phyloP scores from a whole-genome alignment of 768 basidiomycete species.

The Lactarius vividus region DNA sequence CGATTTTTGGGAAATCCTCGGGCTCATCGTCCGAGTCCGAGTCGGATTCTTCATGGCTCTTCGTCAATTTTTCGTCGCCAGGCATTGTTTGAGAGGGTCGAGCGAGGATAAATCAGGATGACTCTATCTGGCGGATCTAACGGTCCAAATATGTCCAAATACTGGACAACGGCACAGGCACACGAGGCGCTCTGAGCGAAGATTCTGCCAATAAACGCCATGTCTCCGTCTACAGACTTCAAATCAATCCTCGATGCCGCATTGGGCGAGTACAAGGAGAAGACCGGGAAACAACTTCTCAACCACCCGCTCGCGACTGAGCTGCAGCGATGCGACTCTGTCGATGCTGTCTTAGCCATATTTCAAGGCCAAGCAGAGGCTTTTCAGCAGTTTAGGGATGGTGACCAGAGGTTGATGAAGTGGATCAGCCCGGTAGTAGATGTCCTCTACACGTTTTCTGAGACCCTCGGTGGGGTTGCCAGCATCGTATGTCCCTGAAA shows the following conservation, averaged over 20 bases:
- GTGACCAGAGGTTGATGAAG: background rate
- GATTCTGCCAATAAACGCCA: too few species aligned
- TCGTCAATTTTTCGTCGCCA: constrained; percentile 64
- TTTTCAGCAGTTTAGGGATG: background rate
- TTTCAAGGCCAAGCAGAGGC: background rate
- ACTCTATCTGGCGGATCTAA: background rate
- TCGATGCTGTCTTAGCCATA: background rate
- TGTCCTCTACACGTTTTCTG: background rate
- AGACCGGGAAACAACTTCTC: background rate
- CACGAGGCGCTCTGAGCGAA: too few species aligned
- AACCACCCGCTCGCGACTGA: background rate
- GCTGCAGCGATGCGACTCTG: background rate
- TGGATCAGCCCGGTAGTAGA: background rate
- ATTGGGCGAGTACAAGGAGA: background rate
- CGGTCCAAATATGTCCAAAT: background rate
- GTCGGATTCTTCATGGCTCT: constrained; percentile 64
- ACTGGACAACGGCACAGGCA: too few species aligned
- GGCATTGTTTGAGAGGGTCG: constrained; percentile 51
- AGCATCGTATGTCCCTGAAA: too few species aligned
- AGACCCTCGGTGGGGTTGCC: too few species aligned
- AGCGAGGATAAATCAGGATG: background rate
- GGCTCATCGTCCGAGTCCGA: constrained; percentile 59
- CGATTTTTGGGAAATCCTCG: constrained; percentile 59
- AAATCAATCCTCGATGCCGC: background rate
- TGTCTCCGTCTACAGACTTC: too few species aligned